Base-by-base conservation (phyloP, 2,329 filamentous ascomycete genomes). In the Sclerotinia subarctica region DNA sequence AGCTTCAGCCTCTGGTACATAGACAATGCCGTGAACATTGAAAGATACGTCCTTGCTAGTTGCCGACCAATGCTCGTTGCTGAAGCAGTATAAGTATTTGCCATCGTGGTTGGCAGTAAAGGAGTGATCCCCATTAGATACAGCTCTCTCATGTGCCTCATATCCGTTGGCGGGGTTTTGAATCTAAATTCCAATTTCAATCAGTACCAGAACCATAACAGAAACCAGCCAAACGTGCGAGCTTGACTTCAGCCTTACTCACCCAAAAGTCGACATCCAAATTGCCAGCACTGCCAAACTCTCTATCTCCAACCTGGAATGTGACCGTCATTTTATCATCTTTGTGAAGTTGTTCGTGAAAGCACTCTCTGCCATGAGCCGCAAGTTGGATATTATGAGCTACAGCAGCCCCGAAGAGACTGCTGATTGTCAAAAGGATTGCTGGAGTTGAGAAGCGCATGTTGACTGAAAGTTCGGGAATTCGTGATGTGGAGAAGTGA, bases 311-410 rank as follows among this genome's bases (percentile, higher is more conserved):
- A 69, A 98, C 94, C 83, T 98, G 95, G 85, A 96, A 99, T 42
- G 94, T 96, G 69, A 99, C 94, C 11, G 93, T 97, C 95, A 99
- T 99, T 81, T 90, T 92, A 83, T 99, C 95, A 80, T 97, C 95
- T 79, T 86, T 88, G 83, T 96, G 94, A 69, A 99, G 88, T 75
- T 84, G 81, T 83, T 99, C 95, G 84, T 97, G 92, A 86, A 98
- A 99, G 84, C 95, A 99, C 84, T 99, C 95, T 81, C 93, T 88
- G 77, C 93, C 92, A 82, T 99, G 93, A 75, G 94, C 90, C 71
- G 90, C 90, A 77, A 99, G 89, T 80, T 95, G 92, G 81, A 99
- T 98, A 84, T 96, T 98, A 87, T 99, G 95, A 75, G 92, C 93
- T 73, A 87, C 79, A 70, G 86, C 85, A 73, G 89, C 84, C 75